Evolutionary conservation across 805 yeast species (phyloP).

Genomic region (Lipomyces yamanashiensis): DNA sequence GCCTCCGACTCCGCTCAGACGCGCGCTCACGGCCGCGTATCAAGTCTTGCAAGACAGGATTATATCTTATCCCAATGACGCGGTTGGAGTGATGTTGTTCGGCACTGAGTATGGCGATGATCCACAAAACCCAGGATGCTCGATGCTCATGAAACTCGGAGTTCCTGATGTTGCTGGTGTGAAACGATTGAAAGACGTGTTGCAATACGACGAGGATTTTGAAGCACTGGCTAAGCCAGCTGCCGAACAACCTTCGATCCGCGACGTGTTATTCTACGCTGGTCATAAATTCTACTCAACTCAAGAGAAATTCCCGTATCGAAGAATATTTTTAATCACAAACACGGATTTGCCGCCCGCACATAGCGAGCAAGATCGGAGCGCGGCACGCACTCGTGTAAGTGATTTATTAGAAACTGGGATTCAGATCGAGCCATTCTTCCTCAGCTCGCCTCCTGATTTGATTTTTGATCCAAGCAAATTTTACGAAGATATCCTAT

Average conservation of each 20-base stretch:
- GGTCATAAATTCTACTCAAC: constrained; percentile 59
- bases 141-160: constrained; percentile 37
- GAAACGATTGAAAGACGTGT: constrained; percentile 27
- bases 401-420: constrained; percentile 61
- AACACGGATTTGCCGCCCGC: constrained; percentile 72
- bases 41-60: constrained; percentile 70
- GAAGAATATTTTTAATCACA: constrained; percentile 72
- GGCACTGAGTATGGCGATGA: constrained; percentile 43
- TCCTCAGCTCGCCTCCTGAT: constrained; percentile 50
- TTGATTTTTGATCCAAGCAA: constrained; percentile 52
- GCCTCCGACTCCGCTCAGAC: constrained; percentile 23
- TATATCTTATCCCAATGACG: constrained; percentile 68
- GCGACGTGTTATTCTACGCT: constrained; percentile 55
- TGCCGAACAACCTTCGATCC: constrained; percentile 44
- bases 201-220: constrained; percentile 39
- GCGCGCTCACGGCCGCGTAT: constrained; percentile 57
- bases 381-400: constrained; percentile 59
- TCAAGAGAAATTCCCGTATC: constrained; percentile 50
- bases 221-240: constrained; percentile 35
- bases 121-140: constrained; percentile 32
- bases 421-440: constrained; percentile 66
- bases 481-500: constrained; percentile 55
- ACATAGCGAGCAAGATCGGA: constrained; percentile 48
- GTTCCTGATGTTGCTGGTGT: constrained; percentile 37
- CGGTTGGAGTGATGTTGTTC: constrained; percentile 71